phyloP scores from a whole-genome alignment of 78 protist genomes.

The Ministeria vibrans region DNA sequence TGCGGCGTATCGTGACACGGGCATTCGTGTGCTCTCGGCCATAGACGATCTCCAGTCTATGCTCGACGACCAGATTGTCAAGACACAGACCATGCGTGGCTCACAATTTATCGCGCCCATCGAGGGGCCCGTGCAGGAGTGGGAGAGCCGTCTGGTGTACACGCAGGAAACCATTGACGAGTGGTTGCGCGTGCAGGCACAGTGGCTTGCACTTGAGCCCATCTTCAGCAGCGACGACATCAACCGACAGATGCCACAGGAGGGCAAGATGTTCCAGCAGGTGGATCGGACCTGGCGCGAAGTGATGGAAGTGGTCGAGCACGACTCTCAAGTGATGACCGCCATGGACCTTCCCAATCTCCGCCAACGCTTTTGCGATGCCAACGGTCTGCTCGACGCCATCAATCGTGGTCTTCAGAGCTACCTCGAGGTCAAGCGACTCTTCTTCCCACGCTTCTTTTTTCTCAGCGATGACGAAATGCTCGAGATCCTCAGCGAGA shows the following conservation, averaged over 20 bases:
- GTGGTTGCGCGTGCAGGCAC: constrained; percentile 54
- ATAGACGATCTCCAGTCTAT: constrained; percentile 48
- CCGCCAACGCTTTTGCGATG: constrained; percentile 35
- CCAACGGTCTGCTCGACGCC: neutral
- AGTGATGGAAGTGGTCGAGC: neutral
- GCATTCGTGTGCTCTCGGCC: constrained; percentile 52
- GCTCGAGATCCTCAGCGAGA: constrained; percentile 49
- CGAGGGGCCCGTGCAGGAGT: constrained; percentile 12
- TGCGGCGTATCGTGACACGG: constrained; percentile 36
- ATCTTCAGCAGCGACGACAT: constrained; percentile 70
- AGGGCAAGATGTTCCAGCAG: constrained; percentile 21
- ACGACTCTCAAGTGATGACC: neutral
- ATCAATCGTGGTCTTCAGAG: neutral
- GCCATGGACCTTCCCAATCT: neutral
- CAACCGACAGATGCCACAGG: constrained; percentile 58
- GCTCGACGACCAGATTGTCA: constrained; percentile 35
- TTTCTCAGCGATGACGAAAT: constrained; percentile 31
- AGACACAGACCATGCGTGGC: constrained; percentile 45
- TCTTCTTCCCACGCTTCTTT: constrained; percentile 57
- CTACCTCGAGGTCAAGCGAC: constrained; percentile 20
- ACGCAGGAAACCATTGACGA: constrained; percentile 57
- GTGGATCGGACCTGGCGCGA: constrained; percentile 21
- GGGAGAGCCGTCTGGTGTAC: constrained; percentile 35
- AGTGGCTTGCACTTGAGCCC: constrained; percentile 74
- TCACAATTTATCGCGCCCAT: constrained; percentile 51